A percentile compares a stretch with the other conserved stretches of the same genome.
These are phyloP conservation scores for Artemisia argyi DNA, from an alignment of 129 eudicot genomes.

Conservation along the genomic window DNA sequence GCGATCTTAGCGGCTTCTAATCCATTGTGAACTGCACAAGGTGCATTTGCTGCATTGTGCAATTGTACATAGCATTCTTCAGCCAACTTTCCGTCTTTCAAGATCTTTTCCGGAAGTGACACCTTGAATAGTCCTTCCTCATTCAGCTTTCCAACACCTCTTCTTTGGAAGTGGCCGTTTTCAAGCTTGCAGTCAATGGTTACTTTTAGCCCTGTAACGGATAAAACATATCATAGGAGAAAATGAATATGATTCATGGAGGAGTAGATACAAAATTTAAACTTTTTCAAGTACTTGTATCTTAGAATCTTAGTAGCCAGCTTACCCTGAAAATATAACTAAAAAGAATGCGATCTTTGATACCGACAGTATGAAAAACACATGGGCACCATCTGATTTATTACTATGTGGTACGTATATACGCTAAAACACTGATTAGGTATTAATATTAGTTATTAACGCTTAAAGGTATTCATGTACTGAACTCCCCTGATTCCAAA, in stretches of 20 bases:
- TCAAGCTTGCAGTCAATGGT: slow-evolving; percentile 71
- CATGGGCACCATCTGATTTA: too few relatives aligned
- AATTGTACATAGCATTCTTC: slow-evolving; percentile 85
- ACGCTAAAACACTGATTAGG: too few relatives aligned
- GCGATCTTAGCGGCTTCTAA: slow-evolving; percentile 59
- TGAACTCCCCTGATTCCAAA: too few relatives aligned
- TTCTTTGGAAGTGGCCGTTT: slow-evolving; percentile 51
- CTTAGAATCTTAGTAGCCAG: too few relatives aligned
- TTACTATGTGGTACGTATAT: too few relatives aligned
- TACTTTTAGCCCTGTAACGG: slow-evolving; percentile 59
- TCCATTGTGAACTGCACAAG: slow-evolving; percentile 72
- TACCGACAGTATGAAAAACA: background rate
- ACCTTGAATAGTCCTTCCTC: slow-evolving; percentile 70
- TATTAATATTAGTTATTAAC: too few relatives aligned
- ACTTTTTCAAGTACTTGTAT: too few relatives aligned
- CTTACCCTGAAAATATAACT: background rate
- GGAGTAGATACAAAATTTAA: background rate
- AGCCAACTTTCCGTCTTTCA: slow-evolving; percentile 57
- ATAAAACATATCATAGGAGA: background rate
- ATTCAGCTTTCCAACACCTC: slow-evolving; percentile 65
- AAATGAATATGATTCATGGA: too few relatives aligned
- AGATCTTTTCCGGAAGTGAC: slow-evolving; percentile 58
- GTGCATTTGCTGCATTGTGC: slow-evolving; percentile 69
- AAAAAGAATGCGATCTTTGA: background rate
- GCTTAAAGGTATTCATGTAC: too few relatives aligned